phyloP scores from a whole-genome alignment of 768 basidiomycete species.

The Pisolithus microcarpus region DNA sequence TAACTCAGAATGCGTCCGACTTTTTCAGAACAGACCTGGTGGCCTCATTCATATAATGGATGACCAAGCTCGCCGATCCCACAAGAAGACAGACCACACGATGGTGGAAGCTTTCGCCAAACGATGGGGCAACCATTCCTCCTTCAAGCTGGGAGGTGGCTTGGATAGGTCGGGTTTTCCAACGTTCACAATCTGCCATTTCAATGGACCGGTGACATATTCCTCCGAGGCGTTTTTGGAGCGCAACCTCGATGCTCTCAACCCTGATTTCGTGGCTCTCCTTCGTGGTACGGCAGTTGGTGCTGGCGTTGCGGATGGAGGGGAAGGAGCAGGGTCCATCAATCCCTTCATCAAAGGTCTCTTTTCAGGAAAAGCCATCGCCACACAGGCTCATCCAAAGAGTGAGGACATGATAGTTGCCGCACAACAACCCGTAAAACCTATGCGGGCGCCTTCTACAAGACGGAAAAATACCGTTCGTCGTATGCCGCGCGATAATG shows the following conservation, averaged over 20 bases:
- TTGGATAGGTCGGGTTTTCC: slow-evolving; percentile 73
- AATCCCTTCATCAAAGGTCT: slow-evolving; percentile 90
- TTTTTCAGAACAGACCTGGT: slow-evolving; percentile 81
- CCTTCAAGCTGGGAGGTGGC: slow-evolving; percentile 70
- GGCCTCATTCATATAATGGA: slow-evolving; percentile 97
- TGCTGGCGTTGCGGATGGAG: slow-evolving; percentile 31
- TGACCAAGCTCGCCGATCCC: slow-evolving; percentile 80
- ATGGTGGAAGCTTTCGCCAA: slow-evolving; percentile 95
- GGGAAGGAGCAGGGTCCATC: slow-evolving; percentile 69
- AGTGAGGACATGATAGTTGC: slow-evolving; percentile 95
- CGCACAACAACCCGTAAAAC: slow-evolving; percentile 88
- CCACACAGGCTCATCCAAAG: slow-evolving; percentile 84
- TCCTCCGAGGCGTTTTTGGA: slow-evolving; percentile 87
- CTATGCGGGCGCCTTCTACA: slow-evolving; percentile 89
- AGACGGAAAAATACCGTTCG: slow-evolving; percentile 71
- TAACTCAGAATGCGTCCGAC: slow-evolving; percentile 81
- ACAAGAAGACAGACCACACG: slow-evolving; percentile 86
- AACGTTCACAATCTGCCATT: slow-evolving; percentile 89
- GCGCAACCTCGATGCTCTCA: slow-evolving; percentile 81
- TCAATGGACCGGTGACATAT: slow-evolving; percentile 86
- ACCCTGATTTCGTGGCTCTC: slow-evolving; percentile 88
- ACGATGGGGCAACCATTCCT: slow-evolving; percentile 89
- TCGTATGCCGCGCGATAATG: slow-evolving; percentile 29
- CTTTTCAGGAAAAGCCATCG: slow-evolving; percentile 83
- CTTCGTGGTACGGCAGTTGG: slow-evolving; percentile 51